Conservation (phyloP, 192 early-diverging fungal species). For the Fimicolochytrium jonesii region DNA sequence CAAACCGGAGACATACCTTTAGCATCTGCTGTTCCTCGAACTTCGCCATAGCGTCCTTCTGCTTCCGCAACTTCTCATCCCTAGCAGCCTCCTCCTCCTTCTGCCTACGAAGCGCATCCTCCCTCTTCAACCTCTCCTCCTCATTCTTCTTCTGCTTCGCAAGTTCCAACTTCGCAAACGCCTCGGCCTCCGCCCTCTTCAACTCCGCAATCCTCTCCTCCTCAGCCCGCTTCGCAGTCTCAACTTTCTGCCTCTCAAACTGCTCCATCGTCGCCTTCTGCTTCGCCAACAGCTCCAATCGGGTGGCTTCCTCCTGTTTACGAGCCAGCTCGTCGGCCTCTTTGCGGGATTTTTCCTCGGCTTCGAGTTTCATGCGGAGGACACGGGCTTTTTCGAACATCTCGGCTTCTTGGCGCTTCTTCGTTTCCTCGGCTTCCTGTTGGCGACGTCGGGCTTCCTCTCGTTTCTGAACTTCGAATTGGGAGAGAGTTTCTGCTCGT, state of each 20-base stretch:
- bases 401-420: slow-evolving; percentile 25
- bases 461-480: slow-evolving; percentile 19
- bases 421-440: slow-evolving; percentile 1
- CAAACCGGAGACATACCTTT: slow-evolving; percentile 23
- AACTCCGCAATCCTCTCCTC: slow-evolving; percentile 2
- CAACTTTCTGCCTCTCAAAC: slow-evolving; percentile 22
- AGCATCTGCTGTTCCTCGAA: slow-evolving; percentile 32
- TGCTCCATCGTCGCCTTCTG: slow-evolving; percentile 10
- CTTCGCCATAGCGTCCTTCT: slow-evolving; percentile 31
- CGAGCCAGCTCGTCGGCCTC: slow-evolving; percentile 12
- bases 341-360: slow-evolving; percentile 8
- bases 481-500: slow-evolving; percentile 12
- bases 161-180: slow-evolving; percentile 26
- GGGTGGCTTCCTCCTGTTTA: slow-evolving; percentile 8
- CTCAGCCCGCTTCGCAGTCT: slow-evolving; percentile 13
- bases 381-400: slow-evolving; percentile 34
- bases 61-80: slow-evolving; percentile 28
- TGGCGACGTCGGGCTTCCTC: slow-evolving; percentile 10
- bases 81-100: slow-evolving; percentile 19
- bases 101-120: slow-evolving; percentile 3
- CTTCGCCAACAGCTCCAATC: slow-evolving; percentile 10
- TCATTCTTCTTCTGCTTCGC: slow-evolving; percentile 22
- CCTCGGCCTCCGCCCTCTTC: slow-evolving; percentile 19
- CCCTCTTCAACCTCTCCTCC: neutral
- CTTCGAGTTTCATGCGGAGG: slow-evolving; percentile 17